These are phyloP conservation scores for Rhododendron molle DNA, from an alignment of 148 eudicot genomes.

Conservation along the genomic window DNA sequence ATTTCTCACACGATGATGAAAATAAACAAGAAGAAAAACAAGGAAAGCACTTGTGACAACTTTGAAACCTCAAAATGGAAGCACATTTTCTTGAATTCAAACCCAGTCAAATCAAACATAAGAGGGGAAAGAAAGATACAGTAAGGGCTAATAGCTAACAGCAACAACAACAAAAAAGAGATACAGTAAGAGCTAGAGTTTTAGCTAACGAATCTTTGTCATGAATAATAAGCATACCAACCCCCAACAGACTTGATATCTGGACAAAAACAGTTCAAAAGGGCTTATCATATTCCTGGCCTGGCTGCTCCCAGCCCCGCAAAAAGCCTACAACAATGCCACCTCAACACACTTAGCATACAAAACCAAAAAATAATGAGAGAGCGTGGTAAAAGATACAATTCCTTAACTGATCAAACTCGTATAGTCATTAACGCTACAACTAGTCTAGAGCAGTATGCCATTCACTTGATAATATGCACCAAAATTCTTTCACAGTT, in stretches of 20 bases:
- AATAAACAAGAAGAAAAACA: neutral
- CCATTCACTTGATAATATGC: neutral
- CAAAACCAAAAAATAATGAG: constrained; percentile 2
- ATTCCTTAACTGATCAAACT: neutral
- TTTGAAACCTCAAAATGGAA: neutral
- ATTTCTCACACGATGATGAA: neutral
- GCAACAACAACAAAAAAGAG: neutral
- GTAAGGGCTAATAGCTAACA: neutral
- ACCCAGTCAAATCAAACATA: neutral
- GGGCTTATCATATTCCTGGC: constrained; percentile 73
- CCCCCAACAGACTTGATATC: constrained; percentile 4
- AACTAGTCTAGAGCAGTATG: neutral
- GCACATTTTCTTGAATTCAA: neutral
- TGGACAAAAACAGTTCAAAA: constrained; percentile 34
- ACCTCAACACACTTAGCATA: constrained; percentile 12
- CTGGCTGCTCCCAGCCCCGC: constrained; percentile 74
- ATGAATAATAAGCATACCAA: constrained; percentile 14
- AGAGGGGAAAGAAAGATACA: neutral
- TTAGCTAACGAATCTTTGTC: neutral
- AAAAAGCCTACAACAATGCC: constrained; percentile 53
- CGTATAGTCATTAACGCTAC: neutral
- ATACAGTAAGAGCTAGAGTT: constrained; percentile 1
- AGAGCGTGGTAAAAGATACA: neutral
- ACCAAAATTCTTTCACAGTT: neutral
- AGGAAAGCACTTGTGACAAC: neutral